Base-by-base conservation (phyloP, 2,329 filamentous ascomycete genomes). In the Periconia macrospinosa region DNA sequence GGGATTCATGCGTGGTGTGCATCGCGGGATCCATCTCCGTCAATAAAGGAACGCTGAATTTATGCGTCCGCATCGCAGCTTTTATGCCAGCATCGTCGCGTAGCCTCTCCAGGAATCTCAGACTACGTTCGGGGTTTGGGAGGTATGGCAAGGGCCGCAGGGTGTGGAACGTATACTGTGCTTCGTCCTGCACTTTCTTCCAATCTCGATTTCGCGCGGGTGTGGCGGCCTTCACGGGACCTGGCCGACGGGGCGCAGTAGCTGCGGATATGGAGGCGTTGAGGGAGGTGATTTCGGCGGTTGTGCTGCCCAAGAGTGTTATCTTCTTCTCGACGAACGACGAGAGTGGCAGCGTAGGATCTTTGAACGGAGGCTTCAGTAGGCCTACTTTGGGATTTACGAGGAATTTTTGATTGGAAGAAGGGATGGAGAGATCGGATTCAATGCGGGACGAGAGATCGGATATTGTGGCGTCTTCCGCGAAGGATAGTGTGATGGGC, bases 11-110 rank as follows among this genome's bases (percentile, higher is more conserved):
- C 3, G 84, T 90, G 0, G 92, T 97, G 73, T 97, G 86, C 61
- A 87, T 83, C 0, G 87, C 81, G 0, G 94, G 94, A 65, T 99
- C 90, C 93, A 99, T 97, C 75, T 99, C 94, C 0, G 92, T 97
- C 23, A 99, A 80, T 2, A 97, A 75, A 0, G 88, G 88, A 1
- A 99, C 94, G 18, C 83, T 84, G 78, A 96, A 97, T 59, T 86
- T 84, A 77, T 96, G 92, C 64, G 86, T 87, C 15, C 83, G 80
- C 94, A 99, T 99, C 1, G 86, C 83, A 1, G 87, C 80, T 58
- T 87, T 87, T 75, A 99, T 93, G 8, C 94, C 94, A 0, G 90
- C 87, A 71, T 99, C 94, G 56, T 88, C 83, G 59, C 86, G 86
- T 3, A 99, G 81, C 1, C 89, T 84, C 69, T 89, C 80, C 2